A percentile compares a stretch with the other conserved stretches of the same genome.
phyloP scores from a whole-genome alignment of 2,329 filamentous ascomycete species.

The Botrytis squamosa region DNA sequence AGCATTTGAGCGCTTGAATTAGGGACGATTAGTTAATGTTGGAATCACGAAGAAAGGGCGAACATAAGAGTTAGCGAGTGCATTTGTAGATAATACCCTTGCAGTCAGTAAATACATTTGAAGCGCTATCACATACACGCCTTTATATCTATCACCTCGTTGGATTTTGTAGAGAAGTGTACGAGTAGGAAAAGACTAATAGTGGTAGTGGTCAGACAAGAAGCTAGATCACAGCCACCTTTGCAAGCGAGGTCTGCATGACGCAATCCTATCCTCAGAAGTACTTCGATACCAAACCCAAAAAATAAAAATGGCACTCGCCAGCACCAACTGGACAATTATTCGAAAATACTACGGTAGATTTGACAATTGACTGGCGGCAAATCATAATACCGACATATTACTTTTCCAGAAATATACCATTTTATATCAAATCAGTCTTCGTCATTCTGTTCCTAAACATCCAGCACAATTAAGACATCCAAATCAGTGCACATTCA shows the following conservation, averaged over 20 bases:
- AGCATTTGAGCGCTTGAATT: slow-evolving; percentile 61
- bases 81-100: slow-evolving; percentile 9
- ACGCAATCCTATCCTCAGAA: neutral
- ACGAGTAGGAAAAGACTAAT: neutral
- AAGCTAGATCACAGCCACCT: neutral
- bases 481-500: fast-evolving
- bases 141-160: neutral
- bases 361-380: neutral
- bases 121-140: neutral
- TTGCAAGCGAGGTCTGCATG: neutral
- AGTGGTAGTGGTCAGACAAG: neutral
- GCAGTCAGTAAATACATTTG: neutral
- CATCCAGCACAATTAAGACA: neutral
- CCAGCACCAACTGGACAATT: no score
- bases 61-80: neutral
- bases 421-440: neutral
- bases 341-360: neutral
- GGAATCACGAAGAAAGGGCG: neutral
- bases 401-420: neutral
- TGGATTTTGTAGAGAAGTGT: neutral
- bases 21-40: neutral
- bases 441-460: neutral
- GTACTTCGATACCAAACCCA: neutral
- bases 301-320: neutral
- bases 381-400: neutral